Evolutionary conservation across 1,284 basidiomycete species (phyloP).

Genomic region (Taiwanofungus camphoratus): DNA sequence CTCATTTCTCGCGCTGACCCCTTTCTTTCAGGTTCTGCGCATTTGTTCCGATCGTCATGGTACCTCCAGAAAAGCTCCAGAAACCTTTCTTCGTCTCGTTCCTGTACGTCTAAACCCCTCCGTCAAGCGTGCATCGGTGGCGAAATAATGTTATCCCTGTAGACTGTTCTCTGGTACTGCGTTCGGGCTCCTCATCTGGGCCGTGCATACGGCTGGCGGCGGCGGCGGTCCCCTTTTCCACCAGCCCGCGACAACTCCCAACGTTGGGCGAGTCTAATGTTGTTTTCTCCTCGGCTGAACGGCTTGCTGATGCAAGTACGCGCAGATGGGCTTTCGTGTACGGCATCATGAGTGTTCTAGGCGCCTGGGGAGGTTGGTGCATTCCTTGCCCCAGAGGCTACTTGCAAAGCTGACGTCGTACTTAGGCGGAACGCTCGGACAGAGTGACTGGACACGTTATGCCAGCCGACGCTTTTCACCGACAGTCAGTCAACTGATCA

Average conservation of each 20-base stretch:
- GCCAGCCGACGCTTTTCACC: conserved; percentile 4
- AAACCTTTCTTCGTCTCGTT: conserved; percentile 8
- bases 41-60: conserved; percentile 7
- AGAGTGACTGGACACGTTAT: conserved; percentile 10
- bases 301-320: not conserved
- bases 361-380: conserved; percentile 6
- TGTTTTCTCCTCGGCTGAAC: too few species aligned
- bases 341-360: conserved; percentile 5
- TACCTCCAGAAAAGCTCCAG: conserved; percentile 8
- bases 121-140: too few species aligned
- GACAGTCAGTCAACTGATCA: conserved; percentile 5
- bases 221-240: conserved; percentile 5
- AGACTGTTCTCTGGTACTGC: not conserved
- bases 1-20: too few species aligned
- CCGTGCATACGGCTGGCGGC: conserved; percentile 4
- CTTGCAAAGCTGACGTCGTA: too few species aligned
- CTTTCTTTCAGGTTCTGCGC: too few species aligned
- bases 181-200: conserved; percentile 6
- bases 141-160: too few species aligned
- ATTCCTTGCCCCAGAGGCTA: too few species aligned
- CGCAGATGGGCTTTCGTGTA: conserved; percentile 10
- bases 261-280: too few species aligned
- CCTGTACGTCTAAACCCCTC: too few species aligned
- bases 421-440: conserved; percentile 7
- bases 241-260: not conserved